Conservation (phyloP, 345 rosid genomes). For the Ceriops tagal region DNA sequence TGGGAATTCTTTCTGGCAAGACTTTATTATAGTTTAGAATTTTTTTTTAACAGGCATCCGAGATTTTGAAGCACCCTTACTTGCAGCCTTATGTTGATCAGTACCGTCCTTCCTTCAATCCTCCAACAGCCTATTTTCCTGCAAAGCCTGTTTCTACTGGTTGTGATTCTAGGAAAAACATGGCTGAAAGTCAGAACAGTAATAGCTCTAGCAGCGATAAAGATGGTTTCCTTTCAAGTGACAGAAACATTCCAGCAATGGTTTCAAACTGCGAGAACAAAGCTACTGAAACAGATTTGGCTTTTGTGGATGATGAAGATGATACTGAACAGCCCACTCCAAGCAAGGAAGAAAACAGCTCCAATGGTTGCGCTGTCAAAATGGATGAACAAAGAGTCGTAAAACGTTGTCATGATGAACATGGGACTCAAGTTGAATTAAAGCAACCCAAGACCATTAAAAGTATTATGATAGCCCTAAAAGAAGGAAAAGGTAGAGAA, state of each 20-base stretch:
- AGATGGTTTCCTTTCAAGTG: conserved; percentile 66
- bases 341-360: conserved; percentile 43
- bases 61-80: conserved; percentile 94
- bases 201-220: conserved; percentile 74
- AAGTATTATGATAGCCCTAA: conserved; percentile 82
- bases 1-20: conserved; percentile 12
- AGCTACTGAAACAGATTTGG: conserved; percentile 50
- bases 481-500: conserved; percentile 88
- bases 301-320: conserved; percentile 64
- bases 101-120: conserved; percentile 54
- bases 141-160: conserved; percentile 51
- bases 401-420: conserved; percentile 45
- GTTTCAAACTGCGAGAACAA: conserved; percentile 41
- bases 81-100: conserved; percentile 88
- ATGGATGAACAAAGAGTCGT: conserved; percentile 43
- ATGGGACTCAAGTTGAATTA: conserved; percentile 44
- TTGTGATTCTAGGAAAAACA: conserved; percentile 49
- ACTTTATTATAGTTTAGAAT: conserved; percentile 21
- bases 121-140: conserved; percentile 34
- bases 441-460: conserved; percentile 84
- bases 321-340: conserved; percentile 40
- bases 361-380: conserved; percentile 34
- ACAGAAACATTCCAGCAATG: conserved; percentile 34
- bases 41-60: conserved; percentile 62
- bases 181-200: conserved; percentile 92